Percentiles rank a stretch among this genome's conserved stretches.
Evolutionary conservation across 2,329 filamentous ascomycete genomes (phyloP).

Genomic region (Stagonosporopsis vannaccii): DNA sequence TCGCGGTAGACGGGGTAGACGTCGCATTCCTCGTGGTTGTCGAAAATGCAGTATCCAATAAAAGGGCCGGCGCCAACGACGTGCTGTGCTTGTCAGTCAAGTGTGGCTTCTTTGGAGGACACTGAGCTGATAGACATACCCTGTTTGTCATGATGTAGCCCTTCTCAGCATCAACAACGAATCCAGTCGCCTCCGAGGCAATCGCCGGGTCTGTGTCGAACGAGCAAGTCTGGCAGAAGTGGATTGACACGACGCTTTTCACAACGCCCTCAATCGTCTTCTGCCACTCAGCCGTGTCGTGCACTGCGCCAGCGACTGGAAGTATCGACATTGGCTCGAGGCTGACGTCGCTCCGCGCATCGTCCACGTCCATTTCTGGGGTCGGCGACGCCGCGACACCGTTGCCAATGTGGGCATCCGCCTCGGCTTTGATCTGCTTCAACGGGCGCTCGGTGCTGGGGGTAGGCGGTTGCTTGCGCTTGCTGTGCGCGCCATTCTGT

Average conservation of each 20-base stretch:
- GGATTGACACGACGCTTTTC: constrained; percentile 95
- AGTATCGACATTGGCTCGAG: constrained; percentile 50
- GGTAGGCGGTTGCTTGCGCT: constrained; percentile 62
- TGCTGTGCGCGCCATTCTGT: constrained; percentile 57
- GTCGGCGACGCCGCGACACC: constrained; percentile 33
- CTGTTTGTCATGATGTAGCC: constrained; percentile 69
- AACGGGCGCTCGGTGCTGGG: constrained; percentile 59
- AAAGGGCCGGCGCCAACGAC: constrained; percentile 96
- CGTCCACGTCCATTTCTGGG: constrained; percentile 45
- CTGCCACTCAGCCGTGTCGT: constrained; percentile 88
- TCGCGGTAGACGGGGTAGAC: constrained; percentile 97
- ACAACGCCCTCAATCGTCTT: constrained; percentile 94
- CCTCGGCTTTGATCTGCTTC: constrained; percentile 63
- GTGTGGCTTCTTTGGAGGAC: no score
- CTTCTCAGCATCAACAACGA: constrained; percentile 92
- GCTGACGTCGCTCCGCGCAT: constrained; percentile 45
- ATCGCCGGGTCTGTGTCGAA: constrained; percentile 97
- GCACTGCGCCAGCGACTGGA: constrained; percentile 49
- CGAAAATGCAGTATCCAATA: constrained; percentile 98
- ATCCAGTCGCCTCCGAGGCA: constrained; percentile 95
- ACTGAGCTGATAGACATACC: constrained; percentile 26
- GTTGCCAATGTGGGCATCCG: constrained; percentile 50
- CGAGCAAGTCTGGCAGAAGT: constrained; percentile 96
- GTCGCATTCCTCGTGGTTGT: constrained; percentile 97
- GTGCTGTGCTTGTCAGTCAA: constrained; percentile 62